A percentile compares a stretch with the other conserved stretches of the same genome.
Evolutionary conservation across 345 rosid genomes (phyloP).

Genomic region (Gossypium mustelinum): DNA sequence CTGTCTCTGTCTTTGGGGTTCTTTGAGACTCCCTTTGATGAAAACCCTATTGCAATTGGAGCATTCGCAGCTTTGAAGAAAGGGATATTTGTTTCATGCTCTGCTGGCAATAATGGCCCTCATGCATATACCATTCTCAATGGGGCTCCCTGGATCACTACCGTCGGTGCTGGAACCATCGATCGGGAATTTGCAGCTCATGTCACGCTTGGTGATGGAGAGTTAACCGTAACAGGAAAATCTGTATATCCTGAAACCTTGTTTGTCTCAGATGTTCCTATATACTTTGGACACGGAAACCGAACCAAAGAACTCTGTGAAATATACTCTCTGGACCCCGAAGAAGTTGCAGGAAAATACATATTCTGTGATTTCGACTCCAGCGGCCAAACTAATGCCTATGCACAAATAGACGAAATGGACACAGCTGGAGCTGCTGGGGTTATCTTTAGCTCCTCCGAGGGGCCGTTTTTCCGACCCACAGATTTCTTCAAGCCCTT

Average conservation of each 20-base stretch:
- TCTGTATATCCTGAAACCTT: not conserved
- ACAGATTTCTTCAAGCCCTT: slow-evolving; percentile 10
- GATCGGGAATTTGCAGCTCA: slow-evolving; percentile 8
- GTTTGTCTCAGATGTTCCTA: not conserved
- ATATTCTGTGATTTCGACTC: slow-evolving; percentile 4
- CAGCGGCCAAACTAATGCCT: not conserved
- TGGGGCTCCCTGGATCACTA: slow-evolving; percentile 36
- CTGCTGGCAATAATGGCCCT: slow-evolving; percentile 36
- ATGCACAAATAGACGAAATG: not conserved
- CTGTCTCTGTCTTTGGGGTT: slow-evolving; percentile 38
- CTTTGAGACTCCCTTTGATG: slow-evolving; percentile 32
- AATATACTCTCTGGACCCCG: not conserved
- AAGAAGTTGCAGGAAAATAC: slow-evolving; percentile 3
- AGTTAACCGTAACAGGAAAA: not conserved
- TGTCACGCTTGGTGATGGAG: slow-evolving; percentile 2
- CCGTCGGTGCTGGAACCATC: slow-evolving; percentile 42
- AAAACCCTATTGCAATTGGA: slow-evolving; percentile 50
- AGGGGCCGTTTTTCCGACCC: slow-evolving; percentile 14
- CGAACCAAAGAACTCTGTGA: not conserved
- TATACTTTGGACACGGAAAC: slow-evolving; percentile 6
- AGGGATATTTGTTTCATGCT: slow-evolving; percentile 46
- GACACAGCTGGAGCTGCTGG: slow-evolving; percentile 31
- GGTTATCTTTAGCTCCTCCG: slow-evolving; percentile 31
- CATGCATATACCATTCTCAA: slow-evolving; percentile 13
- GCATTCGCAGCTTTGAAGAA: slow-evolving; percentile 47